These are phyloP conservation scores for Penicillium dipodomyicola DNA, from an alignment of 495 filamentous ascomycete species.

Conservation along the genomic window DNA sequence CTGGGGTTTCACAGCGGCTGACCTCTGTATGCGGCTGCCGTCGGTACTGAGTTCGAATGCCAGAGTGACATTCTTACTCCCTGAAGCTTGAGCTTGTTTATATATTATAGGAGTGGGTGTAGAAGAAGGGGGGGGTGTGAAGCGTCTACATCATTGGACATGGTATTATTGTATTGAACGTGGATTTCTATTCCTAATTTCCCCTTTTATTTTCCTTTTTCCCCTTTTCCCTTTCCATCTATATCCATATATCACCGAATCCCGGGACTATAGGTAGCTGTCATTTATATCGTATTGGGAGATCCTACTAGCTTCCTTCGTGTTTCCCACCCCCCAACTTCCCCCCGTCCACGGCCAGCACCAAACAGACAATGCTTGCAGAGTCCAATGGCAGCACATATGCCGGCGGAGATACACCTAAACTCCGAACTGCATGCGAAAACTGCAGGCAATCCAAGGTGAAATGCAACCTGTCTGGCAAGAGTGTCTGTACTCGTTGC, in stretches of 20 bases:
- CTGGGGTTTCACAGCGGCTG: slow-evolving; percentile 49
- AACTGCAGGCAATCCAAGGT: slow-evolving; percentile 50
- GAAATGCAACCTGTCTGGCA: slow-evolving; percentile 45
- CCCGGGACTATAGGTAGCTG: background rate
- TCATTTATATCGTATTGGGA: slow-evolving; percentile 5
- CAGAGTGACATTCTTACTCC: slow-evolving; percentile 29
- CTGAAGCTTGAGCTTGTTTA: slow-evolving; percentile 24
- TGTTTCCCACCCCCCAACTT: background rate
- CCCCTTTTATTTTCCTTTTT: slow-evolving; percentile 1
- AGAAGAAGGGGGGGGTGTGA: slow-evolving; percentile 1
- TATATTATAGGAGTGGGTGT: slow-evolving; percentile 14
- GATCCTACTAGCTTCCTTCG: slow-evolving; percentile 2
- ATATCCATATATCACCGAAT: slow-evolving; percentile 8
- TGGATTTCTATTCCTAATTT: slow-evolving; percentile 7
- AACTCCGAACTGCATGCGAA: slow-evolving; percentile 48
- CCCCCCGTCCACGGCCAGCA: background rate
- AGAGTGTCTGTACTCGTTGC: slow-evolving; percentile 44
- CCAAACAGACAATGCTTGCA: slow-evolving; percentile 30
- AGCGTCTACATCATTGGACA: slow-evolving; percentile 13
- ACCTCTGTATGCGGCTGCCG: slow-evolving; percentile 40
- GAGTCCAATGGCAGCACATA: slow-evolving; percentile 28
- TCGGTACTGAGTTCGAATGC: slow-evolving; percentile 38
- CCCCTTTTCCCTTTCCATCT: background rate
- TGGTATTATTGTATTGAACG: slow-evolving; percentile 11
- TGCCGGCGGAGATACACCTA: slow-evolving; percentile 32